Evolutionary conservation across 495 filamentous ascomycete species (phyloP).

Genomic region (Aspergillus conjunctus): DNA sequence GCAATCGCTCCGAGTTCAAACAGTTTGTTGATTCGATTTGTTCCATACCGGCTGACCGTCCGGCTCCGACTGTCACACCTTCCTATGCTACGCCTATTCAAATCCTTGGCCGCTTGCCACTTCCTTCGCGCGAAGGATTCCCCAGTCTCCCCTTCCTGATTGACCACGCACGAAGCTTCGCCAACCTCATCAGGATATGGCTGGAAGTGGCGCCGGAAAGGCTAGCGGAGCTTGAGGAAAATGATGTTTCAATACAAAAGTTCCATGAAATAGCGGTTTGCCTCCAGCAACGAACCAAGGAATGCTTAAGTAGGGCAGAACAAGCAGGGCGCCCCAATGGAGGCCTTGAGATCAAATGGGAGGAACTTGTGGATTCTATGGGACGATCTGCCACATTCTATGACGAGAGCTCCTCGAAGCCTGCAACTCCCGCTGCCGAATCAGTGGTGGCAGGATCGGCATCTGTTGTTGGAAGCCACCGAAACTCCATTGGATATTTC

Average conservation of each 20-base stretch:
- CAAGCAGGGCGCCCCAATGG: slow-evolving; percentile 65
- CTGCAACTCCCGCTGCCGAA: slow-evolving; percentile 45
- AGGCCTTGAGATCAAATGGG: slow-evolving; percentile 63
- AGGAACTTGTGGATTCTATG: slow-evolving; percentile 74
- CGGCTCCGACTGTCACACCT: slow-evolving; percentile 67
- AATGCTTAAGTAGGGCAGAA: slow-evolving; percentile 72
- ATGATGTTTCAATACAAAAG: slow-evolving; percentile 44
- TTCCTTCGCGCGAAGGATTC: slow-evolving; percentile 86
- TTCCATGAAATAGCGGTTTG: slow-evolving; percentile 77
- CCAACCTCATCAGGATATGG: slow-evolving; percentile 88
- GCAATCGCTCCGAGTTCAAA: slow-evolving; percentile 68
- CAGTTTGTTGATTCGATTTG: slow-evolving; percentile 86
- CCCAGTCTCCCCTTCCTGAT: slow-evolving; percentile 93
- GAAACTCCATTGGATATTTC: slow-evolving; percentile 51
- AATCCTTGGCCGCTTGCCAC: slow-evolving; percentile 81
- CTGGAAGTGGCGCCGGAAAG: slow-evolving; percentile 57
- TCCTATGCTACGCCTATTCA: slow-evolving; percentile 92
- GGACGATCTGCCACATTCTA: slow-evolving; percentile 55
- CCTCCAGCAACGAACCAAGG: slow-evolving; percentile 72
- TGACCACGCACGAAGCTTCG: slow-evolving; percentile 85
- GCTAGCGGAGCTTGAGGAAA: slow-evolving; percentile 40
- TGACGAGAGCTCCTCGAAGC: slow-evolving; percentile 38
- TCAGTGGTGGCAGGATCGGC: slow-evolving; percentile 42
- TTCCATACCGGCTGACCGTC: slow-evolving; percentile 71
- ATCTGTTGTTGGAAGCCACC: slow-evolving; percentile 36